Base-by-base conservation (phyloP, 805 yeast genomes). In the Ogataea thermomethanolica region DNA sequence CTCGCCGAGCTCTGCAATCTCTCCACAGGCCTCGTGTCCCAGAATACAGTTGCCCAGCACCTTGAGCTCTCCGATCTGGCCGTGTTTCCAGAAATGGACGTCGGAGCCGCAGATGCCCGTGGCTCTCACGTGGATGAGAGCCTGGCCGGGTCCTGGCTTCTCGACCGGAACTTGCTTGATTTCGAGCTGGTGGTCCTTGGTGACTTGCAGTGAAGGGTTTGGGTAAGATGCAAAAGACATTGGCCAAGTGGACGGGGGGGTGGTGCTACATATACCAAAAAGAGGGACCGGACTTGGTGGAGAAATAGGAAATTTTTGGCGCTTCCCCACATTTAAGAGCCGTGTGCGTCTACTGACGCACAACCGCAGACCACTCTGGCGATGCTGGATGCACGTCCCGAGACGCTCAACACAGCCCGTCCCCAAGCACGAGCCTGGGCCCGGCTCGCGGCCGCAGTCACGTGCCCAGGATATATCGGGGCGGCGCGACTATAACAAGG, bases 71-170 rank as follows among this genome's bases (percentile, higher is more conserved):
- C 79, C 86, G 44, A 81, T 80, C 42, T 68, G 71, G 33, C 88
- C 89, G 45, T 76, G 78, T 40, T 76, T 70, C 65, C 76, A 78
- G 63, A 79, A 80, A 56, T 82, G 88, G 45, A 81, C 69, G 59
- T 83, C 90, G 15, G 84, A 75, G 12, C 89, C 89, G 61, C 89
- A 83, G 49, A 82, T 81, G 21, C 89, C 89, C 7, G 85, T 79
- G 37, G 79, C 78, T 45, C 75, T 67, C 30, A 80, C 72, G 54
- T 76, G 79, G 30, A 80, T 71, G 13, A 76, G 56, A 20, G 78
- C 85, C 43, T 70, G 66, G 23, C 62, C 65, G 9, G 54, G 50
- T 8, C 62, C 66, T 12, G 69, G 69, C 14, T 33, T 33, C 3
- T 29, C 41, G 21, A 48, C 41, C 25, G 54, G 53, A 9, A 48